These are phyloP conservation scores for Gigaspora rosea DNA, from an alignment of 192 early-diverging fungal species.

Conservation along the genomic window DNA sequence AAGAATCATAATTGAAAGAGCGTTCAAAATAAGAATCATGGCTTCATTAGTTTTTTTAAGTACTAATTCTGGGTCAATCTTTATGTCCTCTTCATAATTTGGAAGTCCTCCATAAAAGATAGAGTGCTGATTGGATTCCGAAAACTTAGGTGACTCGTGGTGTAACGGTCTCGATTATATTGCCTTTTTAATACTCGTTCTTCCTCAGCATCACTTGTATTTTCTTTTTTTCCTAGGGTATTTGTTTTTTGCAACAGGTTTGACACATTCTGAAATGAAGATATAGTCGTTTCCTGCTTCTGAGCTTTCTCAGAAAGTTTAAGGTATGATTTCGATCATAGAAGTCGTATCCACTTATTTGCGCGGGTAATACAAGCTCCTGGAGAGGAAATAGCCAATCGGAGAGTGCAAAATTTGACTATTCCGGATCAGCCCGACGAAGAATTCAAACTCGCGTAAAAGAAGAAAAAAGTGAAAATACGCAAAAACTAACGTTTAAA, in stretches of 20 bases:
- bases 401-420: no score
- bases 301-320: not conserved
- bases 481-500: no score
- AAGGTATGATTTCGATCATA: not conserved
- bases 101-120: conserved; percentile 23
- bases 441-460: no score
- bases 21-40: conserved; percentile 24
- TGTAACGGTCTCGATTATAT: conserved; percentile 10
- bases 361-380: no score
- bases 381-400: no score
- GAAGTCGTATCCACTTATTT: no score
- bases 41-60: conserved; percentile 19
- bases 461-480: no score
- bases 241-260: not conserved
- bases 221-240: not conserved
- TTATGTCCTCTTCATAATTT: conserved; percentile 21
- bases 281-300: conserved; percentile 9
- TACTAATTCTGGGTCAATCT: conserved; percentile 30
- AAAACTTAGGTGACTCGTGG: conserved; percentile 21
- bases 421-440: no score
- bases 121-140: conserved; percentile 6
- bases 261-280: no score
- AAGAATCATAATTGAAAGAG: conserved; percentile 19
- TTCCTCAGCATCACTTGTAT: conserved; percentile 11
- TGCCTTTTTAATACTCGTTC: conserved; percentile 12